Conservation (phyloP, 2,329 filamentous ascomycete genomes). For the Ascochyta pisi region DNA sequence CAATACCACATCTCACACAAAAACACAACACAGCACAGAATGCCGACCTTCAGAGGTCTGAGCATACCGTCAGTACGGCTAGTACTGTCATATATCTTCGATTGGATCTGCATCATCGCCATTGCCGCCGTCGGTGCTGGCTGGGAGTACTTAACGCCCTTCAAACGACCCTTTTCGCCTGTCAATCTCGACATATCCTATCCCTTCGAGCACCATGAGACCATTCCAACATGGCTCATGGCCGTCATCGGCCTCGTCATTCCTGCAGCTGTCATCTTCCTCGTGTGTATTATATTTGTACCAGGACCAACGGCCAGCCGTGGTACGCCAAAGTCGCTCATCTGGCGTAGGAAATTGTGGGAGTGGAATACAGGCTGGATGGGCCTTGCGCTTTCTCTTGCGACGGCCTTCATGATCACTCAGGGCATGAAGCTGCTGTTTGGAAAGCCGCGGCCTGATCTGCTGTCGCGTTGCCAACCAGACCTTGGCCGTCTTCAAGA, state of each 20-base stretch:
- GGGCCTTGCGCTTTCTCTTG: conserved; percentile 76
- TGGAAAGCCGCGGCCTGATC: conserved; percentile 69
- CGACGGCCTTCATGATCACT: conserved; percentile 79
- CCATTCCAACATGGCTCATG: conserved; percentile 71
- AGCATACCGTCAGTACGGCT: conserved; percentile 58
- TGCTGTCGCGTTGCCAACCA: conserved; percentile 75
- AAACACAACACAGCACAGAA: conserved; percentile 19
- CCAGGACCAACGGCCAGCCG: conserved; percentile 73
- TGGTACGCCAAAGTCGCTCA: conserved; percentile 66
- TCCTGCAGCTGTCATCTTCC: conserved; percentile 71
- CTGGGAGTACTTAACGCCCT: conserved; percentile 67
- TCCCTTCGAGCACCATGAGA: conserved; percentile 73
- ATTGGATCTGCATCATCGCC: conserved; percentile 73
- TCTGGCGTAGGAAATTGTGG: conserved; percentile 87
- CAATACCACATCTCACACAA: too few relatives aligned
- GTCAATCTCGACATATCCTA: conserved; percentile 80
- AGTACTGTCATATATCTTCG: conserved; percentile 71
- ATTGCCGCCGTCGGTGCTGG: conserved; percentile 66
- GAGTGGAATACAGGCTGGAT: conserved; percentile 88
- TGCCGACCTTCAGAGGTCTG: conserved; percentile 34
- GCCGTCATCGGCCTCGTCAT: conserved; percentile 67
- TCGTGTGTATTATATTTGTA: conserved; percentile 72
- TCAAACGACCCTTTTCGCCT: conserved; percentile 73
- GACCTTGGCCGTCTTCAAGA: conserved; percentile 67
- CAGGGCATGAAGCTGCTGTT: conserved; percentile 81